phyloP scores from a whole-genome alignment of 345 rosid genomes.

The Camelina hispida region DNA sequence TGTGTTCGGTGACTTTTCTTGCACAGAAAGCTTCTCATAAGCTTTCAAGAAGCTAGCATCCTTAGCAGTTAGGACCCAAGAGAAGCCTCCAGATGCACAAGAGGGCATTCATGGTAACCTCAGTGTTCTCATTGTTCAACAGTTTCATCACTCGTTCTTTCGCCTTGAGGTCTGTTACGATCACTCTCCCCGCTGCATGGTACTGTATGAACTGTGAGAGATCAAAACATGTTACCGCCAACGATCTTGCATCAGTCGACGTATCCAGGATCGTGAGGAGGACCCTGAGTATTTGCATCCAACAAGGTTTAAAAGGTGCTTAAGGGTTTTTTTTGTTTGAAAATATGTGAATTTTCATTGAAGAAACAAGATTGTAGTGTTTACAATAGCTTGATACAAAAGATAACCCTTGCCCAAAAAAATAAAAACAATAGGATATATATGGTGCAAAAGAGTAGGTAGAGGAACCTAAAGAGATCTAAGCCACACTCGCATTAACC shows the following conservation, averaged over 20 bases:
- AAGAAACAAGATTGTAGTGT: too few species aligned
- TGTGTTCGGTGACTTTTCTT: conserved; percentile 31
- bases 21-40: conserved; percentile 36
- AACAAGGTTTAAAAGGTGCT: too few species aligned
- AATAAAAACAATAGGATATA: too few species aligned
- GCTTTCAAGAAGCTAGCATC: conserved; percentile 60
- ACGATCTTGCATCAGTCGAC: conserved; percentile 78
- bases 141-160: conserved; percentile 87
- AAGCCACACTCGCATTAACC: too few species aligned
- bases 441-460: too few species aligned
- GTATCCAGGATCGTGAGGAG: conserved; percentile 87
- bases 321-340: too few species aligned
- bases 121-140: conserved; percentile 80
- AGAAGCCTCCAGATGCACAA: conserved; percentile 86
- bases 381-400: too few species aligned
- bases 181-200: conserved; percentile 89
- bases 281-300: conserved; percentile 82
- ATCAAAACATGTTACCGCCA: conserved; percentile 90
- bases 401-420: too few species aligned
- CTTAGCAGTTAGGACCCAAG: conserved; percentile 62
- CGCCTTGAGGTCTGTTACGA: conserved; percentile 82
- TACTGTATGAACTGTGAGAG: conserved; percentile 90
- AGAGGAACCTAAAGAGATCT: too few species aligned
- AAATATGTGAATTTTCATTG: too few species aligned
- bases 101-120: conserved; percentile 74